phyloP scores from a whole-genome alignment of 148 eudicot species.

The Cornus kousa region DNA sequence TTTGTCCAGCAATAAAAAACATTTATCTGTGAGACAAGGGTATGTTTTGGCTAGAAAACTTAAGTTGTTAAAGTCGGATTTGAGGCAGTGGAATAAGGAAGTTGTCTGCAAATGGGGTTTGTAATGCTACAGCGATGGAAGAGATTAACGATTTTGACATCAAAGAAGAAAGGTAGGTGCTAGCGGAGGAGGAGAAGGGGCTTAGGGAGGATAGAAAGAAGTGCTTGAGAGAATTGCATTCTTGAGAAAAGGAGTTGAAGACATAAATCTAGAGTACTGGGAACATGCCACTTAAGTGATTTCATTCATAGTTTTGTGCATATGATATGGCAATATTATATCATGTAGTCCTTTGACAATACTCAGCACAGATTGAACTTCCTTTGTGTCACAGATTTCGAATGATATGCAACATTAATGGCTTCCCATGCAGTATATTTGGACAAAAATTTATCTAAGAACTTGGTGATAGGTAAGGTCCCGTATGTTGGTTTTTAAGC shows the following conservation, averaged over 20 bases:
- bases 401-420: background rate
- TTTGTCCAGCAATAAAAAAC: no score
- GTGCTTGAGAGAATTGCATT: no score
- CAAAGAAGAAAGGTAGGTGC: no score
- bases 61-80: no score
- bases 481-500: background rate
- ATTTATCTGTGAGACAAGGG: background rate
- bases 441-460: background rate
- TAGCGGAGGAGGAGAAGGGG: no score
- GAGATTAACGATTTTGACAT: no score
- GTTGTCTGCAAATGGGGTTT: no score
- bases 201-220: no score
- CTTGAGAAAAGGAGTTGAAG: no score
- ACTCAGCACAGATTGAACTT: background rate
- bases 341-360: background rate
- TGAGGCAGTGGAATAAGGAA: no score
- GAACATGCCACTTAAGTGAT: background rate
- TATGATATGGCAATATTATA: background rate
- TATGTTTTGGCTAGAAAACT: no score
- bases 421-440: background rate
- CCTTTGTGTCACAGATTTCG: background rate
- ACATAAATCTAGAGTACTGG: background rate
- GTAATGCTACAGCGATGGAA: no score
- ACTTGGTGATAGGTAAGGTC: background rate
- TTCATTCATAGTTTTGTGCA: background rate